Percentiles rank a stretch among this genome's conserved stretches.
Evolutionary conservation across 2,329 filamentous ascomycete genomes (phyloP).

Genomic region (Botryotinia convoluta): DNA sequence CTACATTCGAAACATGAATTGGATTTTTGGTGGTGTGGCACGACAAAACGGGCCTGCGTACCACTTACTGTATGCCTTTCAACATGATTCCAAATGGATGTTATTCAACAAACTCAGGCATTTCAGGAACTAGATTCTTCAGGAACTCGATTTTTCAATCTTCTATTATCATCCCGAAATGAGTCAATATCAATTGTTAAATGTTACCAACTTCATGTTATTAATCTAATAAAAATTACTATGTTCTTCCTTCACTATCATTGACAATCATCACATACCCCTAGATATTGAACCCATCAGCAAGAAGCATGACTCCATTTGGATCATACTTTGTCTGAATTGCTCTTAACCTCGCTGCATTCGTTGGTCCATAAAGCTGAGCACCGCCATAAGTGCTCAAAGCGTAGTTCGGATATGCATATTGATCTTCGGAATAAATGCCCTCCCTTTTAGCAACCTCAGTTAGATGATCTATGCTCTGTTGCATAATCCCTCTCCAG

Average conservation of each 20-base stretch:
- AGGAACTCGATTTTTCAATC: background rate
- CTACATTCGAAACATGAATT: background rate
- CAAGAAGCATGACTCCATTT: conserved; percentile 32
- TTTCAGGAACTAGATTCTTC: background rate
- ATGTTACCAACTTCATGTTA: background rate
- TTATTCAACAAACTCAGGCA: background rate
- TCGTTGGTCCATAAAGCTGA: conserved; percentile 38
- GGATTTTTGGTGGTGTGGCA: background rate
- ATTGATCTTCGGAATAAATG: conserved; percentile 32
- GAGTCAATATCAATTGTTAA: background rate
- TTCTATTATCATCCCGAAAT: background rate
- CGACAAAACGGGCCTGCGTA: background rate
- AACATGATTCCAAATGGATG: background rate
- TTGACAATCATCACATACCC: background rate
- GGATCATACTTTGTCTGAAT: conserved; percentile 33
- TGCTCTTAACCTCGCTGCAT: conserved; percentile 32
- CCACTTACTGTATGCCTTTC: background rate
- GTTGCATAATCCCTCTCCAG: conserved; percentile 33
- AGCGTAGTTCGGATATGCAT: conserved; percentile 30
- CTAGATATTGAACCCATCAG: conserved; percentile 25
- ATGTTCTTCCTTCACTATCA: background rate
- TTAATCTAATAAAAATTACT: background rate
- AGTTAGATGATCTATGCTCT: conserved; percentile 31
- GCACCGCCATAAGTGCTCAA: conserved; percentile 25
- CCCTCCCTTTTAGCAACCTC: conserved; percentile 35